These are phyloP conservation scores for Trametes hirsuta DNA, from an alignment of 1,284 basidiomycete genomes.

Conservation along the genomic window DNA sequence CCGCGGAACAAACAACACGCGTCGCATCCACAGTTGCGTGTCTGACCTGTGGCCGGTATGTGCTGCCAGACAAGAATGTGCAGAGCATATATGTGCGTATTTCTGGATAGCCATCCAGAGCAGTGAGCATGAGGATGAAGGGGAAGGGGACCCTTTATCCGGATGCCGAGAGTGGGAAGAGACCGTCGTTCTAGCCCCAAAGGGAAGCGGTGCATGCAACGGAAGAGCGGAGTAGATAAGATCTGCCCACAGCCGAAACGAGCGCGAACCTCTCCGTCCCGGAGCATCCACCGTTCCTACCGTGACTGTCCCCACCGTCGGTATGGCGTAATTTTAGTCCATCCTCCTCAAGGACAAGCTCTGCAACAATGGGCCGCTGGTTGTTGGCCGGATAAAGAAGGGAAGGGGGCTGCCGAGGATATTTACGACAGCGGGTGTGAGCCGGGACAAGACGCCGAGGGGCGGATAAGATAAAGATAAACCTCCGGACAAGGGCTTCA, in stretches of 20 bases:
- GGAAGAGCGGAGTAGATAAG: constrained; percentile 15
- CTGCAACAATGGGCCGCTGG: too few relatives aligned
- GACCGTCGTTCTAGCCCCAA: constrained; percentile 1
- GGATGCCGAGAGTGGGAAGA: constrained; percentile 4
- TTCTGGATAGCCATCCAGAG: background rate
- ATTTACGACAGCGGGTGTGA: background rate
- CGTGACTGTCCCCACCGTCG: background rate
- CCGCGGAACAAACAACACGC: constrained; percentile 8
- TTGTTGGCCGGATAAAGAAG: too few relatives aligned
- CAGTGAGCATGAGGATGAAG: background rate
- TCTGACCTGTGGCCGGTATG: background rate
- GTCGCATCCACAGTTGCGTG: background rate
- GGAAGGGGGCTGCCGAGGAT: background rate
- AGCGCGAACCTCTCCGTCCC: constrained; percentile 3
- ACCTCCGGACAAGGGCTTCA: background rate
- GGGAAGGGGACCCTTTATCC: background rate
- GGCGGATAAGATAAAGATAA: constrained; percentile 19
- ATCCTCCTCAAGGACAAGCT: too few relatives aligned
- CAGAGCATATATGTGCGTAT: background rate
- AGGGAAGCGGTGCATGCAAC: constrained; percentile 4
- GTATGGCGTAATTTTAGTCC: background rate
- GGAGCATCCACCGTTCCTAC: constrained; percentile 7
- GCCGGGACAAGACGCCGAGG: constrained; percentile 2
- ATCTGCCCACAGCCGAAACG: constrained; percentile 16
- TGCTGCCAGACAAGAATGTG: background rate